A percentile compares a stretch with the other conserved stretches of the same genome.
Evolutionary conservation across 2,329 filamentous ascomycete species (phyloP).

Genomic region (Chaetomiaceae sp.): DNA sequence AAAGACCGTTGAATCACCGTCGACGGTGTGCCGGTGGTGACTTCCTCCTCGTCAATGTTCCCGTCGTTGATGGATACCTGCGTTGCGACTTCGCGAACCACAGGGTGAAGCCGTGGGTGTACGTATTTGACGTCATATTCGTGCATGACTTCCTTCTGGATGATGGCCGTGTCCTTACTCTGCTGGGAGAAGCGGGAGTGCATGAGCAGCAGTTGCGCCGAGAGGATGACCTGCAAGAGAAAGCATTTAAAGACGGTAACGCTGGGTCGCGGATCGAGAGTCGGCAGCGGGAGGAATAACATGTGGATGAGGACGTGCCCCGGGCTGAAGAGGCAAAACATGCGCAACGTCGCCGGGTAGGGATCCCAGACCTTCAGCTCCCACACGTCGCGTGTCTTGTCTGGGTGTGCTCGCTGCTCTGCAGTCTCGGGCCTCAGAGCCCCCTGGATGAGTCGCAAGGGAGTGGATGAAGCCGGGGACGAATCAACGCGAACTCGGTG

Average conservation of each 20-base stretch:
- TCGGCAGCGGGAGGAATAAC: slow-evolving; percentile 74
- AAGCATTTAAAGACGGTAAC: slow-evolving; percentile 80
- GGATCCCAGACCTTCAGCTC: slow-evolving; percentile 93
- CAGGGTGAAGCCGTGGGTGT: slow-evolving; percentile 78
- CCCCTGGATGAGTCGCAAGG: slow-evolving; percentile 67
- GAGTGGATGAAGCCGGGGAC: slow-evolving; percentile 71
- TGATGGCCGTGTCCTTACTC: slow-evolving; percentile 74
- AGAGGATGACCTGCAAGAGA: slow-evolving; percentile 69
- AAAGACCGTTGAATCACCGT: slow-evolving; percentile 71
- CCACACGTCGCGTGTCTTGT: slow-evolving; percentile 84
- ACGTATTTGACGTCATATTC: slow-evolving; percentile 98
- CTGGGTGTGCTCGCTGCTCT: slow-evolving; percentile 79
- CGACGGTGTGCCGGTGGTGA: slow-evolving; percentile 50
- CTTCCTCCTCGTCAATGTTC: slow-evolving; percentile 40
- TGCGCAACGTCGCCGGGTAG: slow-evolving; percentile 70
- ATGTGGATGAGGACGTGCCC: slow-evolving; percentile 89
- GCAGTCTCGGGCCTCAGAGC: slow-evolving; percentile 66
- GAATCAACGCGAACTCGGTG: slow-evolving; percentile 85
- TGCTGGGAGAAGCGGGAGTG: slow-evolving; percentile 76
- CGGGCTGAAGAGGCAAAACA: slow-evolving; percentile 90
- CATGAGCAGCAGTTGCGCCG: slow-evolving; percentile 70
- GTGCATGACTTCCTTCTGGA: slow-evolving; percentile 87
- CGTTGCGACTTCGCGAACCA: slow-evolving; percentile 72
- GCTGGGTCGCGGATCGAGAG: slow-evolving; percentile 75
- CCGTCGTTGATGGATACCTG: slow-evolving; percentile 59